Percentiles rank a stretch among this genome's conserved stretches.
phyloP scores from a whole-genome alignment of 106 monocot species.

The Vanilla planifolia region DNA sequence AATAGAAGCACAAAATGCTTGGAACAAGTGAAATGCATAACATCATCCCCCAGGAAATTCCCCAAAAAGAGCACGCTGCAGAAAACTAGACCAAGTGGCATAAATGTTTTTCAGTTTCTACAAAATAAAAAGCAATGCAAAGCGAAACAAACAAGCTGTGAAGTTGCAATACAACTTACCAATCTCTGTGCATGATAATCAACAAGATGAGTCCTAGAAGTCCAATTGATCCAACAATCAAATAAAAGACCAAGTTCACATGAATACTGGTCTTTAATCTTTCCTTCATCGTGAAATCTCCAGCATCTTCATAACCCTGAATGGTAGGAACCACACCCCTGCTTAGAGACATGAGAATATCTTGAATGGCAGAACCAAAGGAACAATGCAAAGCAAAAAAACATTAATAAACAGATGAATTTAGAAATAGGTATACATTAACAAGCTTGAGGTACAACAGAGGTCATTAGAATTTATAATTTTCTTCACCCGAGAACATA shows the following conservation, averaged over 20 bases:
- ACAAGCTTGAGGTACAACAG: no score
- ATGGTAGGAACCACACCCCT: slow-evolving; percentile 96
- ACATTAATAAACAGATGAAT: no score
- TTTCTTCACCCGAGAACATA: no score
- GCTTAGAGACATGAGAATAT: slow-evolving; percentile 31
- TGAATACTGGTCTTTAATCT: slow-evolving; percentile 84
- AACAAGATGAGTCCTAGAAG: slow-evolving; percentile 86
- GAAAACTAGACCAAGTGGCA: neutral
- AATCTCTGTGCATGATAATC: slow-evolving; percentile 62
- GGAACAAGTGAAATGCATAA: no score
- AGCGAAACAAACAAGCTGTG: neutral
- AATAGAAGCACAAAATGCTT: no score
- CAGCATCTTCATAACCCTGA: slow-evolving; percentile 98
- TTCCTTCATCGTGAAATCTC: slow-evolving; percentile 91
- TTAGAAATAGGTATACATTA: no score
- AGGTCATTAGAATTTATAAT: no score
- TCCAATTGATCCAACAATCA: slow-evolving; percentile 81
- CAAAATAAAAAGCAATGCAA: neutral
- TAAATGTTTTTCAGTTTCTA: neutral
- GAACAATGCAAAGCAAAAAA: neutral
- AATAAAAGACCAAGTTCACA: slow-evolving; percentile 78
- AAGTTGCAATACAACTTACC: slow-evolving; percentile 43
- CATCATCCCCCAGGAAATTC: neutral
- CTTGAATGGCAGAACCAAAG: slow-evolving; percentile 3
- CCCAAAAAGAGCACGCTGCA: neutral